Conservation (phyloP, 371 early-diverging fungal genomes). For the Syncephalis plumigaleata region DNA sequence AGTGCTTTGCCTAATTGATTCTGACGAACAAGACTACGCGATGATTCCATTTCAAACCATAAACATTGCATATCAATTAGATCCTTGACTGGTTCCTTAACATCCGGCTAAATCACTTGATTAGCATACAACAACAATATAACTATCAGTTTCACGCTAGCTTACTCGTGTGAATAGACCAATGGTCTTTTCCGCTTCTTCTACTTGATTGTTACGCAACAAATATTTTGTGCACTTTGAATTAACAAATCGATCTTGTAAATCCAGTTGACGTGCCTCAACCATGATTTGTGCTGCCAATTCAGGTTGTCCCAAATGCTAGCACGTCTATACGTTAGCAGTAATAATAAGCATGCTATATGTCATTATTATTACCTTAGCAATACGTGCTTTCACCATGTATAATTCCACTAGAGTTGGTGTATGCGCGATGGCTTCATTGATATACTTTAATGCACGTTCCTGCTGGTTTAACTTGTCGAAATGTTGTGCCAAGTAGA, state of each 20-base stretch:
- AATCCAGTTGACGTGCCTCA: conserved; percentile 73
- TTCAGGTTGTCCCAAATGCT: conserved; percentile 59
- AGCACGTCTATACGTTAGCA: neutral
- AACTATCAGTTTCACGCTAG: neutral
- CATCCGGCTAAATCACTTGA: conserved; percentile 25
- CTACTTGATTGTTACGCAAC: conserved; percentile 61
- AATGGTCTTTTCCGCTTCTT: conserved; percentile 69
- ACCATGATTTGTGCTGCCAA: conserved; percentile 61
- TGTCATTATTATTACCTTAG: conserved; percentile 37
- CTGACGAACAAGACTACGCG: conserved; percentile 41
- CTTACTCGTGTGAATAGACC: conserved; percentile 54
- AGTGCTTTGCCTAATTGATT: conserved; percentile 64
- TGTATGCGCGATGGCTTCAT: conserved; percentile 67
- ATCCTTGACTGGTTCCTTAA: conserved; percentile 55
- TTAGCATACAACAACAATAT: neutral
- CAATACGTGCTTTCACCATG: conserved; percentile 85
- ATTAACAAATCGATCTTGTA: conserved; percentile 91
- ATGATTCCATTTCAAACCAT: conserved; percentile 73
- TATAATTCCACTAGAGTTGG: conserved; percentile 80
- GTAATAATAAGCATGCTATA: neutral
- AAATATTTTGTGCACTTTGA: conserved; percentile 89
- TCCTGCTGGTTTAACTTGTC: conserved; percentile 44
- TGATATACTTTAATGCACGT: conserved; percentile 53
- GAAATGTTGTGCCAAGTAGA: conserved; percentile 77
- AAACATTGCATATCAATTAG: conserved; percentile 80